A percentile compares a stretch with the other conserved stretches of the same genome.
phyloP scores from a whole-genome alignment of 257 asterid genomes.

The Cynanchum wilfordii region DNA sequence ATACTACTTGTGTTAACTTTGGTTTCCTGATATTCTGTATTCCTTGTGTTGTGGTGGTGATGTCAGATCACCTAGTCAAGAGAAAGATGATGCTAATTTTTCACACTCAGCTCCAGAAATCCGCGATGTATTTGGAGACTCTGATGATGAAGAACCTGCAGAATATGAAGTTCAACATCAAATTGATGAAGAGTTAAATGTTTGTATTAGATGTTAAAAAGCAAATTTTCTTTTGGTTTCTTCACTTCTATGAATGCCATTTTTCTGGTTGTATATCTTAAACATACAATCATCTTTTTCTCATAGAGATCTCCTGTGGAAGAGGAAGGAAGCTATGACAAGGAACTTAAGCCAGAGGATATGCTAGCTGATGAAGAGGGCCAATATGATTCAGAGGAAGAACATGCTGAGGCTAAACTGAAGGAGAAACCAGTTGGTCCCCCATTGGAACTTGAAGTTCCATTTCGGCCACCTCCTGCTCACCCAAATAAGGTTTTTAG shows the following conservation, averaged over 20 bases:
- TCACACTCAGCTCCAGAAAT: slow-evolving; percentile 75
- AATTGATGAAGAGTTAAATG: slow-evolving; percentile 52
- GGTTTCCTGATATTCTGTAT: not conserved
- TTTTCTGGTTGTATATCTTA: slow-evolving; percentile 7
- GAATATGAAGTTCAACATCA: slow-evolving; percentile 47
- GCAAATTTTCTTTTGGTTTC: slow-evolving; percentile 7
- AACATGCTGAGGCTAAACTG: slow-evolving; percentile 50
- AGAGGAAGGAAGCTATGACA: slow-evolving; percentile 61
- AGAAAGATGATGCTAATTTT: slow-evolving; percentile 54
- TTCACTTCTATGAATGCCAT: slow-evolving; percentile 9
- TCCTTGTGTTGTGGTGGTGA: slow-evolving; percentile 17
- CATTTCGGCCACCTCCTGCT: slow-evolving; percentile 76
- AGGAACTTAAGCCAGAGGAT: slow-evolving; percentile 78
- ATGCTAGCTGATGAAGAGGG: slow-evolving; percentile 87
- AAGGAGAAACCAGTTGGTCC: slow-evolving; percentile 96
- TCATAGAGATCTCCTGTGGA: slow-evolving; percentile 66
- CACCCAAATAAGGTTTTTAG: slow-evolving; percentile 58
- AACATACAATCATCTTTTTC: slow-evolving; percentile 4
- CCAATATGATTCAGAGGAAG: slow-evolving; percentile 85
- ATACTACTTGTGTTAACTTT: not conserved
- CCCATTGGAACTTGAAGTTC: slow-evolving; percentile 90
- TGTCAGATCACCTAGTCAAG: slow-evolving; percentile 53
- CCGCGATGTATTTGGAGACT: slow-evolving; percentile 87
- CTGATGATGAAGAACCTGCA: slow-evolving; percentile 74
- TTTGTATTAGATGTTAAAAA: slow-evolving; percentile 26